Evolutionary conservation across 148 eudicot genomes (phyloP).

Genomic region (Rhododendron molle): DNA sequence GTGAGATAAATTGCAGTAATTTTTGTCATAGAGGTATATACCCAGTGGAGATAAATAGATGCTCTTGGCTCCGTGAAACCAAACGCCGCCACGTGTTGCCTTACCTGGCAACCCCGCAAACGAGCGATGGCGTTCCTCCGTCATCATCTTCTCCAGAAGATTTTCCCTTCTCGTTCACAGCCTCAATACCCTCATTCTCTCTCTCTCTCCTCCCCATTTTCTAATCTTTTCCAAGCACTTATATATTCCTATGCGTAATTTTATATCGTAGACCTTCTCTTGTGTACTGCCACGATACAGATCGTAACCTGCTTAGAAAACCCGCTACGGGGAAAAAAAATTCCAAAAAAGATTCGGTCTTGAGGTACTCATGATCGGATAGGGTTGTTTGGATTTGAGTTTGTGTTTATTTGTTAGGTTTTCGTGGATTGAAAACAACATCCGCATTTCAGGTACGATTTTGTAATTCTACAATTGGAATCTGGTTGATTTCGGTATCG

Average conservation of each 20-base stretch:
- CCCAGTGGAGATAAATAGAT: slow-evolving; percentile 13
- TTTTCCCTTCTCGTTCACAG: not conserved
- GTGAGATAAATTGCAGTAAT: too few relatives aligned
- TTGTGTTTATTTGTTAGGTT: not conserved
- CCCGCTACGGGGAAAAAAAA: not conserved
- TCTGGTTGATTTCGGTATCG: not conserved
- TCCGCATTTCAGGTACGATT: slow-evolving; percentile 7
- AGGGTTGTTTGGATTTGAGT: not conserved
- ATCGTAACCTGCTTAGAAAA: not conserved
- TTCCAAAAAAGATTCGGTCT: not conserved
- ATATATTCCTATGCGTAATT: not conserved
- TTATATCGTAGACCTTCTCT: not conserved
- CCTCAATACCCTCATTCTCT: not conserved
- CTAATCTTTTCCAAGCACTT: not conserved
- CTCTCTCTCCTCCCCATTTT: not conserved
- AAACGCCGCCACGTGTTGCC: slow-evolving; percentile 32
- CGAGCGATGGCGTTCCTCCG: slow-evolving; percentile 19
- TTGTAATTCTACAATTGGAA: not conserved
- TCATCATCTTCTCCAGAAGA: slow-evolving; percentile 11
- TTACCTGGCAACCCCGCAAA: slow-evolving; percentile 32
- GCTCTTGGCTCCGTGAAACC: slow-evolving; percentile 12
- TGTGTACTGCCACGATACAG: not conserved
- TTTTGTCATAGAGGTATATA: not conserved
- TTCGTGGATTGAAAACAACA: not conserved
- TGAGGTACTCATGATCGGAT: not conserved